Base-by-base conservation (phyloP, 2,329 filamentous ascomycete species). In the Zalaria obscura region DNA sequence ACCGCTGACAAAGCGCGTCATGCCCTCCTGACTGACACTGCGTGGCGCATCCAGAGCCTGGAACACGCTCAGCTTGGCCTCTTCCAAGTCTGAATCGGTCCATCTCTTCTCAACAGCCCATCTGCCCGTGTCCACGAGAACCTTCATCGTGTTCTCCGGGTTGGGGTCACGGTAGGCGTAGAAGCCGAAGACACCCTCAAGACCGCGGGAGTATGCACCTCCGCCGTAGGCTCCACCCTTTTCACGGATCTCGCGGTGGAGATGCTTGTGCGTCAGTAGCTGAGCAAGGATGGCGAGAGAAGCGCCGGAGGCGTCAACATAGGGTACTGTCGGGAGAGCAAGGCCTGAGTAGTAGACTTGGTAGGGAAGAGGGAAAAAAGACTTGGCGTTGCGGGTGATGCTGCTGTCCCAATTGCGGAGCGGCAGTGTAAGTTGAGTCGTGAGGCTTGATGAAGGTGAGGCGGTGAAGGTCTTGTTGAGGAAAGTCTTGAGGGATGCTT, bases 141-240 rank as follows among this genome's bases (percentile, higher is more conserved):
- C 83, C 42, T 74, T 76, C 49, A 96, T 67, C 0, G 86, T 89
- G 61, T 94, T 95, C 47, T 80, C 70, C 0, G 91, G 89, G 57
- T 96, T 95, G 3, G 91, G 91, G 58, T 98, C 91, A 40, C 91
- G 83, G 70, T 98, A 98, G 36, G 84, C 89, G 65, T 93, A 95
- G 66, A 95, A 93, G 10, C 86, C 86, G 52, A 98, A 96, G 1
- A 93, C 61, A 25, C 88, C 89, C 50, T 85, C 81, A 5, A 94
- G 66, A 0, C 82, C 76, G 25, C 79, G 78, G 36, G 83, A 80
- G 58, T 86, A 89, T 1, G 91, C 89, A 9, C 88, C 87, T 25
- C 86, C 91, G 36, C 91, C 91, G 52, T 98, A 98, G 0, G 91
- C 91, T 32, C 91, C 91, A 28, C 91, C 91, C 63, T 96, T 96